Percentiles rank a stretch among this genome's conserved stretches.
Evolutionary conservation across 768 basidiomycete species (phyloP).

Genomic region (Asterophora lycoperdoides): DNA sequence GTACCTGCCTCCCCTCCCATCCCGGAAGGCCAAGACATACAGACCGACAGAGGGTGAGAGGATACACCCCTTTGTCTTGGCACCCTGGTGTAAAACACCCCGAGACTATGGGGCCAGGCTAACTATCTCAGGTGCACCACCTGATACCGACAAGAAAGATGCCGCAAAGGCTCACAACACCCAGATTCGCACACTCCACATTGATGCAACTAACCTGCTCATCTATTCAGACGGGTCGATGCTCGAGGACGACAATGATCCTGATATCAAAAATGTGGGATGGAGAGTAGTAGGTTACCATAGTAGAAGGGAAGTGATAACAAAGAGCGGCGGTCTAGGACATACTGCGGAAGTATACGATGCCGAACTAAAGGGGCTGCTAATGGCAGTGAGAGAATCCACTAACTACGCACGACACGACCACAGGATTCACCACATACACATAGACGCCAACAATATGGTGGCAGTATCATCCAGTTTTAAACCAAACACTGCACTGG

Average conservation of each 20-base stretch:
- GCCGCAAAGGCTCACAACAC: background rate
- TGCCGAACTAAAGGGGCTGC: constrained; percentile 23
- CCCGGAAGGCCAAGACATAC: constrained; percentile 12
- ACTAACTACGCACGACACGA: constrained; percentile 1
- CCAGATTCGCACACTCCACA: background rate
- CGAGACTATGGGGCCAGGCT: background rate
- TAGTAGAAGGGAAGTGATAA: constrained; percentile 9
- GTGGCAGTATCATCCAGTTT: constrained; percentile 8
- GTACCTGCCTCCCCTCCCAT: constrained; percentile 18
- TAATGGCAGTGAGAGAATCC: constrained; percentile 13
- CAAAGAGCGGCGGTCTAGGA: constrained; percentile 18
- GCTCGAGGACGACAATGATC: background rate
- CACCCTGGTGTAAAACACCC: background rate
- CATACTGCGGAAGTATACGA: constrained; percentile 24
- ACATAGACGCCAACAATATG: constrained; percentile 18
- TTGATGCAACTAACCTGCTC: no score
- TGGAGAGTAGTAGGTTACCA: constrained; percentile 18
- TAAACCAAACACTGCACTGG: constrained; percentile 16
- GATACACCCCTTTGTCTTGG: background rate
- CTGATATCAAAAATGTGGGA: constrained; percentile 15
- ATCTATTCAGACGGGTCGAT: no score
- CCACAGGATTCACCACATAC: constrained; percentile 15
- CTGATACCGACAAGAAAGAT: background rate
- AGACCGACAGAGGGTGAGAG: background rate
- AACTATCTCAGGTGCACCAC: background rate